phyloP scores from a whole-genome alignment of 352 stramenopile species.

The Phytophthora europaea region DNA sequence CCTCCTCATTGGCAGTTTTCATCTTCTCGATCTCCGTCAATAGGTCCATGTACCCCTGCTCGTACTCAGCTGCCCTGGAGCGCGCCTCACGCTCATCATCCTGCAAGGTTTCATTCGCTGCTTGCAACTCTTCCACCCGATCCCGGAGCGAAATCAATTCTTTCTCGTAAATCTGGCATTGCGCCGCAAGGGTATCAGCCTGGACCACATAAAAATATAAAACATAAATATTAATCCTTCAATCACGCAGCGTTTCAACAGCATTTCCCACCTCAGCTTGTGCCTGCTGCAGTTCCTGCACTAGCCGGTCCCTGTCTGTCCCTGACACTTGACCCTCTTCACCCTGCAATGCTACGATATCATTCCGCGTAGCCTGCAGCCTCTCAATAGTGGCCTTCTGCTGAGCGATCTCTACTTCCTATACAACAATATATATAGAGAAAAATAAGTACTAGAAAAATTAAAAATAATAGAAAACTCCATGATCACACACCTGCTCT shows the following conservation, averaged over 20 bases:
- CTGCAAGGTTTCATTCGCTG: conserved; percentile 51
- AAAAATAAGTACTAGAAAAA: not conserved
- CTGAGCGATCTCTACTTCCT: conserved; percentile 34
- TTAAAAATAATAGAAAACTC: not conserved
- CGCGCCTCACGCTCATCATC: conserved; percentile 51
- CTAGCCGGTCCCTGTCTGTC: conserved; percentile 34
- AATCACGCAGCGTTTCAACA: not conserved
- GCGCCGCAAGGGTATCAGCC: conserved; percentile 52
- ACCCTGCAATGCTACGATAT: conserved; percentile 7
- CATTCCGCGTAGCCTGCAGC: conserved; percentile 20
- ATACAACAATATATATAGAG: not conserved
- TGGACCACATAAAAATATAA: conserved; percentile 24
- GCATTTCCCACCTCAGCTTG: conserved; percentile 53
- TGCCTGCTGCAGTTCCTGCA: conserved; percentile 59
- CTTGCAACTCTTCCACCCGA: conserved; percentile 39
- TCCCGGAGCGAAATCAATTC: conserved; percentile 44
- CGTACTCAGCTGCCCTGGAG: conserved; percentile 64
- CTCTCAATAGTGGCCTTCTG: conserved; percentile 34
- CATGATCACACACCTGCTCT: conserved; percentile 23
- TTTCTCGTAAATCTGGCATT: conserved; percentile 48
- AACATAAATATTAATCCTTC: not conserved
- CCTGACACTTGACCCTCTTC: conserved; percentile 17
- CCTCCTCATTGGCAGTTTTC: conserved; percentile 57
- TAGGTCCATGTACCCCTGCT: conserved; percentile 73
- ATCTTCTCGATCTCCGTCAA: conserved; percentile 60